phyloP scores from a whole-genome alignment of 2,329 filamentous ascomycete genomes.

The Sporothrix pallida region DNA sequence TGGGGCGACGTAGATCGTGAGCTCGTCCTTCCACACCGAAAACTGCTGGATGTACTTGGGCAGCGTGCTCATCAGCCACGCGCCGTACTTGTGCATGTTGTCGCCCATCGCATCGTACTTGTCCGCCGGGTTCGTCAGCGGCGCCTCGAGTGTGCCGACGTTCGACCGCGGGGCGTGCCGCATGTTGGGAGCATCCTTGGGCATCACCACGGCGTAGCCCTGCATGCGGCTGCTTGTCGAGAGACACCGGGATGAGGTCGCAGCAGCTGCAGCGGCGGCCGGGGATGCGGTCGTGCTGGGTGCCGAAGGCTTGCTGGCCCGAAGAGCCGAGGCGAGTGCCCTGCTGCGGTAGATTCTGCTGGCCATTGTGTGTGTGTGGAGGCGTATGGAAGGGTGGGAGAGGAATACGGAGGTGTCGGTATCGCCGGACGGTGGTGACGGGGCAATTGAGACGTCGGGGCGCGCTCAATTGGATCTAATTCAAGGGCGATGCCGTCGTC shows the following conservation, averaged over 20 bases:
- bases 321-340: slow-evolving; percentile 61
- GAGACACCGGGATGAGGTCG: slow-evolving; percentile 52
- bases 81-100: slow-evolving; percentile 88
- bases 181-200: slow-evolving; percentile 69
- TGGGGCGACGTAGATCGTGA: slow-evolving; percentile 91
- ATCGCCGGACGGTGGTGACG: slow-evolving; percentile 17
- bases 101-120: slow-evolving; percentile 89
- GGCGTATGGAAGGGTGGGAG: slow-evolving; percentile 45
- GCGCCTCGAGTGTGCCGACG: slow-evolving; percentile 71
- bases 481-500: slow-evolving; percentile 21
- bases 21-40: slow-evolving; percentile 99
- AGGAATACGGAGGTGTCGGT: not conserved
- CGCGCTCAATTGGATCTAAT: not conserved
- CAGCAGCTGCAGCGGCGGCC: slow-evolving; percentile 42
- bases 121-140: slow-evolving; percentile 89
- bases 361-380: slow-evolving; percentile 55
- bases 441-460: slow-evolving; percentile 10
- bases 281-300: slow-evolving; percentile 44
- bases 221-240: slow-evolving; percentile 54
- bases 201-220: slow-evolving; percentile 59
- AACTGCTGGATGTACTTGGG: slow-evolving; percentile 99
- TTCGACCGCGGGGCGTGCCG: slow-evolving; percentile 66
- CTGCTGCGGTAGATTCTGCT: slow-evolving; percentile 64
- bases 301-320: slow-evolving; percentile 55
- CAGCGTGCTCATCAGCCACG: slow-evolving; percentile 94